Percentiles rank a stretch among this genome's conserved stretches.
Conservation (phyloP, 495 filamentous ascomycete genomes). For the Tuber magnatum region DNA sequence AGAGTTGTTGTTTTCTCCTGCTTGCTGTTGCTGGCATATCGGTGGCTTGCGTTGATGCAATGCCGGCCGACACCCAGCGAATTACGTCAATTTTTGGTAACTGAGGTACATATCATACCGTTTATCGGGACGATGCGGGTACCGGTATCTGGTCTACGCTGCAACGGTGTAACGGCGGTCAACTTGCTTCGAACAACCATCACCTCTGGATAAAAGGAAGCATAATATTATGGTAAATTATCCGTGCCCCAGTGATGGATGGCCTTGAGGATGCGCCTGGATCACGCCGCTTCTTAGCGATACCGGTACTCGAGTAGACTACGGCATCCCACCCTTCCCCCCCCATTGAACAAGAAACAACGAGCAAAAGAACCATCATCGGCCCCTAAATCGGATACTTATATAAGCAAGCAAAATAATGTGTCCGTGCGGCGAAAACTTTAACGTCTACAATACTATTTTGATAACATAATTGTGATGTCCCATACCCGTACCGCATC, state of each 20-base stretch:
- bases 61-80: neutral
- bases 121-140: neutral
- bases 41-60: conserved; percentile 4
- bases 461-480: neutral
- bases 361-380: neutral
- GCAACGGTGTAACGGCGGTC: neutral
- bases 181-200: neutral
- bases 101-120: conserved; percentile 3
- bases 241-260: neutral
- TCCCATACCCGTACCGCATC: neutral
- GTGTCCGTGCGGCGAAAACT: neutral
- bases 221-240: too few relatives aligned
- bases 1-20: conserved; percentile 1
- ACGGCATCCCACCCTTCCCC: neutral
- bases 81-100: conserved; percentile 1
- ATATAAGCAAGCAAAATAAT: neutral
- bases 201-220: neutral
- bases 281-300: neutral
- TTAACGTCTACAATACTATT: neutral
- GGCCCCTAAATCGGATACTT: neutral
- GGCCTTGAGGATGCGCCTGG: neutral
- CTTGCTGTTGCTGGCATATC: conserved; percentile 5
- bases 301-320: too few relatives aligned
- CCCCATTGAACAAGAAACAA: neutral
- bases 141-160: neutral